Evolutionary conservation across 768 basidiomycete genomes (phyloP), one percentile per base, ranked within the genome.

Genomic region (Phylloporus arenicola): DNA sequence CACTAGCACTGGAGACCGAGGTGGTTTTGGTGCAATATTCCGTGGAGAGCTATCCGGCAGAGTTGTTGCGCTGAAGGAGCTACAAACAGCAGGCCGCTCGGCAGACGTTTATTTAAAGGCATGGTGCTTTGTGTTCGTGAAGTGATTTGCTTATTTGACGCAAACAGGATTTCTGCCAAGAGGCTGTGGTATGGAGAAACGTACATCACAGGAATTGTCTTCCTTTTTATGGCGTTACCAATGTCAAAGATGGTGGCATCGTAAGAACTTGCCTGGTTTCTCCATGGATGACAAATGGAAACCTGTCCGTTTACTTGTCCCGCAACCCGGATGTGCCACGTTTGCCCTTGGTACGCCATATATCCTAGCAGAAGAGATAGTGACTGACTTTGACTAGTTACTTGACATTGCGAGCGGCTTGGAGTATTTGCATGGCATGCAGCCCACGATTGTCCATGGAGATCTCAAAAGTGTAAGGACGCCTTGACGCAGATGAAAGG

Each of bases 391-490:
- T 45, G 2, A 9, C 13, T 37, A 75, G 75, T 50, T 75, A 19
- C 52, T 57, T n/a, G 72, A 73, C 33, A 55, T 70, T 16, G 73
- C 72, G 6, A 52, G 38, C 2, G 75, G 72, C 19, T 51, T 75
- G 7, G 59, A 61, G 33, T 74, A 73, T 48, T 57, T 75, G 19
- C 75, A 76, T 45, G 58, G 59, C 7, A 61, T 67, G 52, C 48
- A 64, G 29, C 72, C 71, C 22, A 73, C 75, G 1, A 65, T 76
- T 14, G 54, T 70, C 12, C 74, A 75, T 17, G 74, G 75, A 10
- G 75, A 76, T 47, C 51, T 75, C 19, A 75, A 74, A 57, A 68
- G 69, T 27, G 75, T 76, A 46, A 53, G 72, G 52, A 10, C 33
- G 37, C 22, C n/a, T 24, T 39, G 6, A 3, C 12, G 31, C 4